These are phyloP conservation scores for Carex sylvatica DNA, from an alignment of 202 grass and related monocot genomes.

Conservation along the genomic window DNA sequence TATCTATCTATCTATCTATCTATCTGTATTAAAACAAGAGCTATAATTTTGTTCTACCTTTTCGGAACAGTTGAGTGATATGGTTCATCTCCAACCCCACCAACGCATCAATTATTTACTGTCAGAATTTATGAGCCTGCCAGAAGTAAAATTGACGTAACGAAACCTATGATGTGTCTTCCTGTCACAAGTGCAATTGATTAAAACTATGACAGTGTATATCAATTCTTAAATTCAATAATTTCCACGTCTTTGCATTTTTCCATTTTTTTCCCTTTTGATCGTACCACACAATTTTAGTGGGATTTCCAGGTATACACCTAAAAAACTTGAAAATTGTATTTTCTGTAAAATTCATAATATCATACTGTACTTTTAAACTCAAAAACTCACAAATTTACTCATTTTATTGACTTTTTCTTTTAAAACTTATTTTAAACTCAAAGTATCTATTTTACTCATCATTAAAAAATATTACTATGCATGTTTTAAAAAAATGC, in stretches of 20 bases:
- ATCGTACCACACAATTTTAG: no score
- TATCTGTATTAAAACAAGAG: background rate
- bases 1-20: background rate
- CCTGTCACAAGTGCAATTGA: background rate
- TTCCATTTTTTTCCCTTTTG: no score
- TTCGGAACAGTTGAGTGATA: background rate
- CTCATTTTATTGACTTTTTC: no score
- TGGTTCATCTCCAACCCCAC: background rate
- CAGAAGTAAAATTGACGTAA: background rate
- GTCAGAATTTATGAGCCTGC: conserved; percentile 6
- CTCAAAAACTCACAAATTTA: no score
- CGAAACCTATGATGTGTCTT: background rate
- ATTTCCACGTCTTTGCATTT: background rate
- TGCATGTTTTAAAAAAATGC: no score
- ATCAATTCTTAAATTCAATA: background rate
- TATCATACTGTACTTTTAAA: no score
- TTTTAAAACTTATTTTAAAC: no score
- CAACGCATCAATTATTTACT: background rate
- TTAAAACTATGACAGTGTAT: background rate
- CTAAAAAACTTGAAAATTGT: no score
- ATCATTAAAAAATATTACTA: no score
- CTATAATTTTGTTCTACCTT: background rate
- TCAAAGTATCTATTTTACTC: no score
- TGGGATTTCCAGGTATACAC: no score
- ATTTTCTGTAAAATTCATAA: no score